Conservation (phyloP, 768 basidiomycete species). For the Tubosaeta brunneosetosa region DNA sequence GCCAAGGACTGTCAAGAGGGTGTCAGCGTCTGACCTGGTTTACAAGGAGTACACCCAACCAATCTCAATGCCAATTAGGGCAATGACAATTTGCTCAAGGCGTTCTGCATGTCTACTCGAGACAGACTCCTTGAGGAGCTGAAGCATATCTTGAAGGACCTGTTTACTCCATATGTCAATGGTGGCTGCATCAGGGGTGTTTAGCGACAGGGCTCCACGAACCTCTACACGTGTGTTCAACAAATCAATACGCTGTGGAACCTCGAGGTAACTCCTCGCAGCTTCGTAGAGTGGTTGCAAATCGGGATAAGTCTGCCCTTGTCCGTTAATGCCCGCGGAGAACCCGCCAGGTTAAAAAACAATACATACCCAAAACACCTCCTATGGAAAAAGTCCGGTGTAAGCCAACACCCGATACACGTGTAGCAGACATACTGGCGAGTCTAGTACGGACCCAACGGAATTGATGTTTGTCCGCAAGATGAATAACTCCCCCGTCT, state of each 20-base stretch:
- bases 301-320: conserved; percentile 80
- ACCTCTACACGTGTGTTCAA: conserved; percentile 93
- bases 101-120: conserved; percentile 87
- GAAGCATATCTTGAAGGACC: conserved; percentile 96
- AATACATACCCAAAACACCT: conserved; percentile 86
- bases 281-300: conserved; percentile 93
- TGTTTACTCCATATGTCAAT: conserved; percentile 25
- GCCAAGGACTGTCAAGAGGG: conserved; percentile 58
- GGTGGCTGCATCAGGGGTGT: background rate
- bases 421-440: conserved; percentile 57
- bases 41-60: conserved; percentile 37
- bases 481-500: conserved; percentile 92
- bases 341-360: conserved; percentile 18
- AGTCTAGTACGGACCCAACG: conserved; percentile 94
- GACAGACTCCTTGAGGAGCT: conserved; percentile 91
- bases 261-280: conserved; percentile 89
- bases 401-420: background rate
- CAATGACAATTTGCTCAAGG: conserved; percentile 90
- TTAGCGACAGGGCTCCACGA: conserved; percentile 19
- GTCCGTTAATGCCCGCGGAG: conserved; percentile 18
- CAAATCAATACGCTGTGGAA: conserved; percentile 88
- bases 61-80: conserved; percentile 85
- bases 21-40: background rate
- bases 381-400: conserved; percentile 39
- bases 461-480: conserved; percentile 92